These are phyloP conservation scores for Deuterostichococcus epilithicus DNA, from an alignment of 139 green algal species.

Conservation along the genomic window DNA sequence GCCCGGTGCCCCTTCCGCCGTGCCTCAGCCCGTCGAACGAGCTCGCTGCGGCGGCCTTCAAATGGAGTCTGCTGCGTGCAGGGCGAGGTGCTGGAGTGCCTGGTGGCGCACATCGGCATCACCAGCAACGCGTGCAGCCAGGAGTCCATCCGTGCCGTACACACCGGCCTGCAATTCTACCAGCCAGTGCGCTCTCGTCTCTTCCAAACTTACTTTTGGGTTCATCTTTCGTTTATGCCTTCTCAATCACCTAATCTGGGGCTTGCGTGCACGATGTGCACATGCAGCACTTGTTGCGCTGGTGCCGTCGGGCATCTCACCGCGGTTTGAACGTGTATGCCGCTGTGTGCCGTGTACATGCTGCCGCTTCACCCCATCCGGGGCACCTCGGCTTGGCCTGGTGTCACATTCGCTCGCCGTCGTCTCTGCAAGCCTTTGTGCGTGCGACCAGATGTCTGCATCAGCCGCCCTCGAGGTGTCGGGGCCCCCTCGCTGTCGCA, in stretches of 20 bases:
- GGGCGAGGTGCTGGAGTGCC: slow-evolving; percentile 62
- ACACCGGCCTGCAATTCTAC: slow-evolving; percentile 23
- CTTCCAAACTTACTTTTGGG: background rate
- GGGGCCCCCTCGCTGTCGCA: background rate
- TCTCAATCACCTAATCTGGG: too few relatives aligned
- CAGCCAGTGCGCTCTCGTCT: background rate
- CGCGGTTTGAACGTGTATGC: slow-evolving; percentile 64
- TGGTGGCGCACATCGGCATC: slow-evolving; percentile 33
- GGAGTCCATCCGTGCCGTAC: slow-evolving; percentile 1
- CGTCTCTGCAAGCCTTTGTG: too few relatives aligned
- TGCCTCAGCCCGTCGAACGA: background rate
- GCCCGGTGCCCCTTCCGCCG: too few relatives aligned
- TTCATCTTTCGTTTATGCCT: background rate
- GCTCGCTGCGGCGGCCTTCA: background rate
- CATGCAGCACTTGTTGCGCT: slow-evolving; percentile 45
- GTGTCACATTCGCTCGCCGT: too few relatives aligned
- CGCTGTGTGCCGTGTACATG: slow-evolving; percentile 34
- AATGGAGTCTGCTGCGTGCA: background rate
- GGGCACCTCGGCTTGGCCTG: too few relatives aligned
- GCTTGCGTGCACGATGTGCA: slow-evolving; percentile 14
- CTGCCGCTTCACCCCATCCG: background rate
- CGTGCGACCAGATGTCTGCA: too few relatives aligned
- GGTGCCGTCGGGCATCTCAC: too few relatives aligned
- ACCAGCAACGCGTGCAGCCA: background rate
- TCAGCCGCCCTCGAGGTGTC: too few relatives aligned